phyloP scores from a whole-genome alignment of 345 rosid species.

The Boechera divaricarpa region DNA sequence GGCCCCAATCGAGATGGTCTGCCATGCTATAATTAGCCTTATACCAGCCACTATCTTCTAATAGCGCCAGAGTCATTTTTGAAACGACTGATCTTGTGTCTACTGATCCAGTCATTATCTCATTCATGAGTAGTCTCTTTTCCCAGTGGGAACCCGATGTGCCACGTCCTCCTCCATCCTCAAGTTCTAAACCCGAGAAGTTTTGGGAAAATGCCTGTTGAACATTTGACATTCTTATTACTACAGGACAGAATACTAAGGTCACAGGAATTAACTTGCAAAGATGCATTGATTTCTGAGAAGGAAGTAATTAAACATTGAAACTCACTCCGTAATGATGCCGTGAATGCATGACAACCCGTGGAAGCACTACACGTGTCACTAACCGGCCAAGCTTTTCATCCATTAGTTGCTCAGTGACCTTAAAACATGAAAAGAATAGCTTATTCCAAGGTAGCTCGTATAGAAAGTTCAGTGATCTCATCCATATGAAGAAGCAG shows the following conservation, averaged over 20 bases:
- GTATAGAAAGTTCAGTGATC: not conserved
- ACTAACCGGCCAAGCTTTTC: slow-evolving; percentile 93
- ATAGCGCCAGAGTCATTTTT: slow-evolving; percentile 91
- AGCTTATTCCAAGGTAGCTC: not conserved
- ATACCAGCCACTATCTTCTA: slow-evolving; percentile 99
- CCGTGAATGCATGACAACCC: slow-evolving; percentile 94
- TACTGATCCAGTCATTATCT: slow-evolving; percentile 99
- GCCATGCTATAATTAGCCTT: slow-evolving; percentile 98
- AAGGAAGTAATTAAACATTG: not conserved
- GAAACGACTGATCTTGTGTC: slow-evolving; percentile 98
- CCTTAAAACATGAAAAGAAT: slow-evolving; percentile 51
- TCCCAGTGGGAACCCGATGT: slow-evolving; percentile 99
- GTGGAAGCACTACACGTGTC: slow-evolving; percentile 96
- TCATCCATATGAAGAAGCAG: slow-evolving; percentile 9
- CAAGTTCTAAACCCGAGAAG: slow-evolving; percentile 96
- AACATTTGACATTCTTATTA: slow-evolving; percentile 18
- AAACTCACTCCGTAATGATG: slow-evolving; percentile 90
- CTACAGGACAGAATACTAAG: slow-evolving; percentile 17
- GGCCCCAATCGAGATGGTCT: slow-evolving; percentile 98
- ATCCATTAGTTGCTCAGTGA: slow-evolving; percentile 84
- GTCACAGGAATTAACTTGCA: slow-evolving; percentile 4
- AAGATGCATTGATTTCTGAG: slow-evolving; percentile 5
- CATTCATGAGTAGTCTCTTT: slow-evolving; percentile 97
- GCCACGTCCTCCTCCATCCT: slow-evolving; percentile 99
- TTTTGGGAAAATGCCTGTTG: slow-evolving; percentile 91